Conservation (phyloP, 768 basidiomycete genomes). For the Dendrothele bispora region DNA sequence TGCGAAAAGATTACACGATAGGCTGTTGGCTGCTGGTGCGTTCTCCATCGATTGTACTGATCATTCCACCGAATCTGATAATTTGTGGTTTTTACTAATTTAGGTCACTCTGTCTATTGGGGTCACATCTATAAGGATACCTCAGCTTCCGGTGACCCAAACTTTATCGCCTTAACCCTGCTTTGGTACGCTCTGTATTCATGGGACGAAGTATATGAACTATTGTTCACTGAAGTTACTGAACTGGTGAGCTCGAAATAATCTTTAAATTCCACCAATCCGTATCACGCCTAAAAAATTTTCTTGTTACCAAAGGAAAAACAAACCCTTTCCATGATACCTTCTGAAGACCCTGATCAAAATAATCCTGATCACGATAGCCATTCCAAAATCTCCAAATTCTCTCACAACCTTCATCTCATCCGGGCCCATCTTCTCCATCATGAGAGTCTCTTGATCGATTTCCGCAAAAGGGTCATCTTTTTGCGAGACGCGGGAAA, state of each 20-base stretch:
- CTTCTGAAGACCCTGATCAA: background rate
- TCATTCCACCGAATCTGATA: too few species aligned
- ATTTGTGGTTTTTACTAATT: too few species aligned
- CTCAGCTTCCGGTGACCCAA: slow-evolving; percentile 25
- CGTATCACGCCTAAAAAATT: too few species aligned
- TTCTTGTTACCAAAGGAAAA: slow-evolving; percentile 42
- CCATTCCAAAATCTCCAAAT: slow-evolving; percentile 36
- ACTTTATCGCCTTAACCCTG: slow-evolving; percentile 24
- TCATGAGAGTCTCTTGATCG: slow-evolving; percentile 50
- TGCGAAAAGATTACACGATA: slow-evolving; percentile 23
- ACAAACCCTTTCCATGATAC: slow-evolving; percentile 10
- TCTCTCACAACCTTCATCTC: slow-evolving; percentile 54
- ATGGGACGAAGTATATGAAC: slow-evolving; percentile 58
- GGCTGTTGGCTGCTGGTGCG: slow-evolving; percentile 29
- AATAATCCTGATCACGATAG: background rate
- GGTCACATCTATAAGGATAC: slow-evolving; percentile 23
- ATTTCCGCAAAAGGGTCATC: slow-evolving; percentile 48
- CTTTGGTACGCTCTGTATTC: slow-evolving; percentile 62
- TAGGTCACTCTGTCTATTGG: slow-evolving; percentile 36
- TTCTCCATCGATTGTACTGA: too few species aligned
- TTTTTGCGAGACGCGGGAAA: slow-evolving; percentile 50
- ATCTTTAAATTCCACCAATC: slow-evolving; percentile 8
- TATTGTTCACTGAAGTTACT: slow-evolving; percentile 50
- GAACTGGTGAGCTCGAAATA: slow-evolving; percentile 38
- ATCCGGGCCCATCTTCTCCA: slow-evolving; percentile 59